Evolutionary conservation across 2,329 filamentous ascomycete species (phyloP), one percentile per base, ranked within the genome.

Genomic region (Boeremia exigua): DNA sequence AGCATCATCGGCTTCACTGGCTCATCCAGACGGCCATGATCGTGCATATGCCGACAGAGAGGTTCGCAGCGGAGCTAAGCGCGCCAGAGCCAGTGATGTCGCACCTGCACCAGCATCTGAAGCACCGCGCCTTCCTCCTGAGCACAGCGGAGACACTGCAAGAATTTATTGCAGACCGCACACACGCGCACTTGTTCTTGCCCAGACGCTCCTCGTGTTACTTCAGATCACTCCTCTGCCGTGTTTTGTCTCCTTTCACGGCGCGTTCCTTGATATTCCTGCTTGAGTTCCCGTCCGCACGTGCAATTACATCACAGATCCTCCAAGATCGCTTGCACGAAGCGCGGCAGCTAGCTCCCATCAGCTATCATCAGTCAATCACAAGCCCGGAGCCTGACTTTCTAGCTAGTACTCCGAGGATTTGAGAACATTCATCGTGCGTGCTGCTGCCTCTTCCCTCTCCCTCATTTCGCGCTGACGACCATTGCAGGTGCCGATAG

Each of bases 281-380:
- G 28, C 40, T 51, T 49, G 27, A 30, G 52, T 48, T 61, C 60
- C 66, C 63, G 58, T 59, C 54, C 27, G 64, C 66, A 67, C 64
- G 66, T 67, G 66, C 64, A 53, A 66, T 67, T 67, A 68, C 66
- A 67, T 68, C 66, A 67, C 48, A n/a, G 28, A 39, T 4, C 54
- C 32, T 47, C 39, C 48, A 48, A 33, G 38, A 34, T 52, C 33
- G 54, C 48, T 52, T 52, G 38, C 27, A 36, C 46, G 27, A 52
- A 64, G 59, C 65, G 62, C 59, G 54, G 58, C 53, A 61, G 48
- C 43, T 39, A 48, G 54, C 15, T 23, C 27, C 15, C 30, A 57
- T 50, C 49, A 58, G 37, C 54, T 54, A 29, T 56, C 55, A 44
- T 51, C 47, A 30, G 58, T 52, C 54, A 54, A 54, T 60, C 49